Percentiles rank a stretch among this genome's conserved stretches.
These are phyloP conservation scores for Actinomucor elegans DNA, from an alignment of 371 early-diverging fungal genomes.

Conservation along the genomic window DNA sequence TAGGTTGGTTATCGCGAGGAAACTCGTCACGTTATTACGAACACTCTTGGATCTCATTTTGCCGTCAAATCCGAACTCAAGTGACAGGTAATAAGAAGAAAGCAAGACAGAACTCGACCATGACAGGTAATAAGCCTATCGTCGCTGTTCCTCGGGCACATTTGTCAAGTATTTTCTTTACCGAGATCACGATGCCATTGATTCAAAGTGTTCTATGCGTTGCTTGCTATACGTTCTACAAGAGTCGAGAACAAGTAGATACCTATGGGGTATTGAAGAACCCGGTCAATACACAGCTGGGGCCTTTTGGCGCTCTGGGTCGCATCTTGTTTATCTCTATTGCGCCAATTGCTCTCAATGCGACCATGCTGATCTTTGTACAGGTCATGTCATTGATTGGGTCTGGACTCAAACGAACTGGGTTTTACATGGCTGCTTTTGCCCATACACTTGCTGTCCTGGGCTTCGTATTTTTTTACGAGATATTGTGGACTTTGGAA, in stretches of 20 bases:
- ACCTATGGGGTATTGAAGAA: slow-evolving; percentile 21
- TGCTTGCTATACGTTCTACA: slow-evolving; percentile 64
- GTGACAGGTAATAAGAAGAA: slow-evolving; percentile 62
- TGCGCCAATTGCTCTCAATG: slow-evolving; percentile 72
- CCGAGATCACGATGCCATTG: slow-evolving; percentile 76
- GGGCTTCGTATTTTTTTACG: slow-evolving; percentile 58
- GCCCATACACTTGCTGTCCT: slow-evolving; percentile 66
- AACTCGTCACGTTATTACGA: slow-evolving; percentile 63
- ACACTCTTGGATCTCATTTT: slow-evolving; percentile 83
- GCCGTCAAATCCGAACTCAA: slow-evolving; percentile 70
- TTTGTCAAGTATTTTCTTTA: slow-evolving; percentile 67
- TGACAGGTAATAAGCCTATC: slow-evolving; percentile 50
- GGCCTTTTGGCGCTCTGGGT: slow-evolving; percentile 28
- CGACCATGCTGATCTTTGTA: slow-evolving; percentile 60
- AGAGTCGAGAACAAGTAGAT: slow-evolving; percentile 33
- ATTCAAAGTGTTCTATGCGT: slow-evolving; percentile 64
- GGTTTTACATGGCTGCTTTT: slow-evolving; percentile 63
- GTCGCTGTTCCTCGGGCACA: slow-evolving; percentile 70
- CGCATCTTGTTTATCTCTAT: slow-evolving; percentile 62
- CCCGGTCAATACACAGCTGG: slow-evolving; percentile 13
- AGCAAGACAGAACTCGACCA: slow-evolving; percentile 41
- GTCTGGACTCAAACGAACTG: slow-evolving; percentile 59
- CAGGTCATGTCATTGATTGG: slow-evolving; percentile 64
- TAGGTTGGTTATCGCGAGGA: slow-evolving; percentile 79
- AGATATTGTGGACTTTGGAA: slow-evolving; percentile 71